Conservation (phyloP, 768 basidiomycete genomes). For the Hygrocybe punicea region DNA sequence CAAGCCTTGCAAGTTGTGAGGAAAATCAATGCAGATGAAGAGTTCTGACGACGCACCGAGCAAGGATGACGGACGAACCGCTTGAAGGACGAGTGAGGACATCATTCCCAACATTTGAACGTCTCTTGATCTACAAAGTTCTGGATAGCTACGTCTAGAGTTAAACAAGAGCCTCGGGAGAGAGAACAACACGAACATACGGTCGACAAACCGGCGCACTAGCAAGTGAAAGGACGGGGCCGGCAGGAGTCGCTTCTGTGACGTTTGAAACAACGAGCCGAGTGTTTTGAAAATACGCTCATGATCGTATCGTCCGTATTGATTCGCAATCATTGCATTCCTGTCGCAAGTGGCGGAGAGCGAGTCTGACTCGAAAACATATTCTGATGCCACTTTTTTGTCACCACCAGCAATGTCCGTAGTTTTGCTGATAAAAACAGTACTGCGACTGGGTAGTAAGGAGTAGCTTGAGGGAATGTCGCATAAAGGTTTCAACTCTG, state of each 20-base stretch:
- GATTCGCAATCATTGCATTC: constrained; percentile 60
- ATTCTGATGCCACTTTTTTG: constrained; percentile 57
- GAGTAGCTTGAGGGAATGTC: constrained; percentile 43
- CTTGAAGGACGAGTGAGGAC: constrained; percentile 62
- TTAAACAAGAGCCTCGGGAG: not conserved
- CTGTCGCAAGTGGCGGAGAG: constrained; percentile 49
- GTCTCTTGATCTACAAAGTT: constrained; percentile 53
- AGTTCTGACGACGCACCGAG: constrained; percentile 2
- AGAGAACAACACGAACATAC: constrained; percentile 41
- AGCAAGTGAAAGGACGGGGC: constrained; percentile 31
- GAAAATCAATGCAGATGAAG: not conserved
- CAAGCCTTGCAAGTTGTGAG: not conserved
- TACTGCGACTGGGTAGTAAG: constrained; percentile 48
- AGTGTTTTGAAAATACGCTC: constrained; percentile 64
- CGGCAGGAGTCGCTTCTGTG: constrained; percentile 11
- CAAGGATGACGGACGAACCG: constrained; percentile 12
- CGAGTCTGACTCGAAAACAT: constrained; percentile 48
- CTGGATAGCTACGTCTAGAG: constrained; percentile 34
- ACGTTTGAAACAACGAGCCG: constrained; percentile 43
- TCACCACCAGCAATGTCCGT: constrained; percentile 50
- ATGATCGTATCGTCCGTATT: constrained; percentile 62
- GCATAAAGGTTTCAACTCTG: constrained; percentile 40
- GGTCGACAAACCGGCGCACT: constrained; percentile 41
- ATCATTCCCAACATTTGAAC: constrained; percentile 82
- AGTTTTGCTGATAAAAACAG: constrained; percentile 55